phyloP scores from a whole-genome alignment of 78 protist species.

The Creolimax fragrantissima region DNA sequence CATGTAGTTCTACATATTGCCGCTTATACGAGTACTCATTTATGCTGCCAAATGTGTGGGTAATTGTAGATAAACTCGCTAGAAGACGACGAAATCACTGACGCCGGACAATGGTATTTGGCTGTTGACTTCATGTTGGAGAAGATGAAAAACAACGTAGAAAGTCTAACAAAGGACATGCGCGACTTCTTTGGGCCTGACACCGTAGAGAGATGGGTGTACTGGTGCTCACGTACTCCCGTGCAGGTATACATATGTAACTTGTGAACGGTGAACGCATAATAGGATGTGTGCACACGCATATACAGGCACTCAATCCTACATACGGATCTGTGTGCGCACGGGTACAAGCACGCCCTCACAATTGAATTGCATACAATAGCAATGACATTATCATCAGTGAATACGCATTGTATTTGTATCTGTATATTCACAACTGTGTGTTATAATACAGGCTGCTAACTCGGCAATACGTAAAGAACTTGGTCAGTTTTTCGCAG shows the following conservation, averaged over 20 bases:
- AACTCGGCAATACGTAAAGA: background rate
- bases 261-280: no score
- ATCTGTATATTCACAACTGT: no score
- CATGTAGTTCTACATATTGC: no score
- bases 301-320: background rate
- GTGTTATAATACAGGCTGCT: no score
- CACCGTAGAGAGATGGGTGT: background rate
- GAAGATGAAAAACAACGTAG: background rate
- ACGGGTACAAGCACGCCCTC: no score
- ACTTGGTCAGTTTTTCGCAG: background rate
- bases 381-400: no score
- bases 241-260: background rate
- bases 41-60: no score
- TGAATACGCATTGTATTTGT: no score
- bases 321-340: no score
- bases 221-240: background rate
- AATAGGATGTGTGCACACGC: background rate
- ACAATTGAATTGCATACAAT: no score
- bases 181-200: background rate
- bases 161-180: background rate
- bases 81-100: conserved; percentile 15
- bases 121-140: conserved; percentile 11
- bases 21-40: no score
- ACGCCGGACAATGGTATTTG: background rate
- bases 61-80: background rate